Percentiles rank a stretch among this genome's conserved stretches.
phyloP scores from a whole-genome alignment of 192 early-diverging fungal species.

The Backusella luteola region DNA sequence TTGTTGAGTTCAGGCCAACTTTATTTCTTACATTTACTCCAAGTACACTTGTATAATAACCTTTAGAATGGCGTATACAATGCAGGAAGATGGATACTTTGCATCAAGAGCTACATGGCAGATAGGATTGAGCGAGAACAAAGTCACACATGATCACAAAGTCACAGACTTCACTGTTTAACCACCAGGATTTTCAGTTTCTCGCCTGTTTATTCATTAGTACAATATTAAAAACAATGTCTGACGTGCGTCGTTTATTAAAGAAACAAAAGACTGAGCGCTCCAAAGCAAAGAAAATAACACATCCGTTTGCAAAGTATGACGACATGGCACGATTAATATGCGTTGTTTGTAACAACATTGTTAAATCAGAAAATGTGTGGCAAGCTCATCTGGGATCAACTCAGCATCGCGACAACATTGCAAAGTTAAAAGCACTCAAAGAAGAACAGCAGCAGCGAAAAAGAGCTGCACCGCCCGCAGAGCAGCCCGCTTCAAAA shows the following conservation, averaged over 20 bases:
- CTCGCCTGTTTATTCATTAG: neutral
- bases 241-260: slow-evolving; percentile 33
- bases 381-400: slow-evolving; percentile 50
- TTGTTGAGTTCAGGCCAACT: too few species aligned
- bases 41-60: too few species aligned
- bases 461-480: slow-evolving; percentile 23
- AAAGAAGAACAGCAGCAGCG: slow-evolving; percentile 39
- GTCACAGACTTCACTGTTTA: neutral
- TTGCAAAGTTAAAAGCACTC: slow-evolving; percentile 45
- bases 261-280: slow-evolving; percentile 28
- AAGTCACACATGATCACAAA: neutral
- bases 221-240: neutral
- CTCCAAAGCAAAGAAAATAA: slow-evolving; percentile 30
- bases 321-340: slow-evolving; percentile 43
- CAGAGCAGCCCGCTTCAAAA: slow-evolving; percentile 26
- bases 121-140: neutral
- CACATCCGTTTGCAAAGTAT: slow-evolving; percentile 52
- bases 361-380: slow-evolving; percentile 38
- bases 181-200: neutral
- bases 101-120: neutral
- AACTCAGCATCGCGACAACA: slow-evolving; percentile 40
- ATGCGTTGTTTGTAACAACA: slow-evolving; percentile 44
- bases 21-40: too few species aligned
- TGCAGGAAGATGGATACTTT: too few species aligned
- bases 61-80: too few species aligned